Base-by-base conservation (phyloP, 2,329 filamentous ascomycete genomes). In the Scedosporium dehoogii region DNA sequence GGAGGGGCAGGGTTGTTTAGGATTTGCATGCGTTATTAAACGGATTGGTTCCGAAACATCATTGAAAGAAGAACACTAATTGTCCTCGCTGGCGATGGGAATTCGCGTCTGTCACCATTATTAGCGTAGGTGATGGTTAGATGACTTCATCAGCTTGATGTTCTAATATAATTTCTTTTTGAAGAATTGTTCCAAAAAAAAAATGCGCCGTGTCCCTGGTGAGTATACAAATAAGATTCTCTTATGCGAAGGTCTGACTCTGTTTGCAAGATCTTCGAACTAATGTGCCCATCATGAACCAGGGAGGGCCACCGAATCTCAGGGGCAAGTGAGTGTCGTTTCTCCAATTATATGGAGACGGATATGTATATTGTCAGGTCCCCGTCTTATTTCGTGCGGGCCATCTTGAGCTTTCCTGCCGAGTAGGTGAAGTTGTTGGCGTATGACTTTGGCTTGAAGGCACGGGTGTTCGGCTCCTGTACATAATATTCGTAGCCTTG, bases 401-500 rank as follows among this genome's bases (percentile, higher is more conserved):
- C 85, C 71, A 88, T 85, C 83, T 97, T 97, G 74, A 97, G 80
- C 84, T 93, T 94, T 76, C 85, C 88, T 12, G 89, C 79, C 65
- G 86, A 86, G 79, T 96, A 92, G 66, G 92, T 73, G 76, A 97
- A 99, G 80, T 97, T 96, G 77, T 96, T 96, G 65, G 94, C 93
- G 75, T 99, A 99, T 10, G 91, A 89, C 85, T 99, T 99, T 65
- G 92, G 90, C 16, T 86, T 79, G 70, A 97, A 88, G 72, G 88
- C 89, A 72, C 94, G 86, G 76, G 86, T 85, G 72, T 97, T 96
- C 42, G 94, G 93, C 78, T 97, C 94, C 81, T 97, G 94, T 25
- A 99, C 92, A 74, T 94, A 97, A 77, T 96, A 99, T 74, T 99
- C 93, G 74, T 99, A 99, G 42, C 96, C 94, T 76, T 99, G 94